Conservation (phyloP, 768 basidiomycete genomes). For the Tubosaeta sp. region DNA sequence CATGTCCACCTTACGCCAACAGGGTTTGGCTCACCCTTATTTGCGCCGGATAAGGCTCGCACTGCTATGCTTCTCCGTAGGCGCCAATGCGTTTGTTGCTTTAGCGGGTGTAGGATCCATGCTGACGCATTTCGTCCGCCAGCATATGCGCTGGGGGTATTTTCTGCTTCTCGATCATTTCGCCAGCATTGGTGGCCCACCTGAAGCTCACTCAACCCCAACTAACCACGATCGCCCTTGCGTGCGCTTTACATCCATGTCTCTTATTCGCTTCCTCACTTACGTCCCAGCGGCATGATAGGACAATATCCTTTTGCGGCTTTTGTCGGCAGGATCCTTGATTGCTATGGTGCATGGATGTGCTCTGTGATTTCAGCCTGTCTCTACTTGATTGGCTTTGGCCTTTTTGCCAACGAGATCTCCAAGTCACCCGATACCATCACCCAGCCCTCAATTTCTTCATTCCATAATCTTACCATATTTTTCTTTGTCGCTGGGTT, state of each 20-base stretch:
- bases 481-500: slow-evolving; percentile 63
- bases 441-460: slow-evolving; percentile 35
- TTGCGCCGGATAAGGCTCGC: slow-evolving; percentile 25
- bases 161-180: slow-evolving; percentile 73
- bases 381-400: slow-evolving; percentile 58
- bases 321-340: slow-evolving; percentile 64
- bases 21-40: slow-evolving; percentile 3
- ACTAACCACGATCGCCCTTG: slow-evolving; percentile 70
- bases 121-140: neutral
- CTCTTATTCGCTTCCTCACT: neutral
- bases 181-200: slow-evolving; percentile 55
- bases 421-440: slow-evolving; percentile 39
- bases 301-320: slow-evolving; percentile 78
- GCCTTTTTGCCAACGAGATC: slow-evolving; percentile 59
- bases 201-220: slow-evolving; percentile 71
- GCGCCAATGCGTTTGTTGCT: slow-evolving; percentile 55
- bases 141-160: slow-evolving; percentile 79
- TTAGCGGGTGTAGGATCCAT: neutral
- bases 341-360: slow-evolving; percentile 60
- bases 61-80: slow-evolving; percentile 50
- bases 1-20: slow-evolving; percentile 13
- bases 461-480: slow-evolving; percentile 49
- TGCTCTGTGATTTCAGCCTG: slow-evolving; percentile 62
- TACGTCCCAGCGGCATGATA: slow-evolving; percentile 59
- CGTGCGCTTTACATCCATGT: slow-evolving; percentile 49